These are phyloP conservation scores for Phaeoacremonium minimum DNA, from an alignment of 2,329 filamentous ascomycete genomes.

Conservation along the genomic window DNA sequence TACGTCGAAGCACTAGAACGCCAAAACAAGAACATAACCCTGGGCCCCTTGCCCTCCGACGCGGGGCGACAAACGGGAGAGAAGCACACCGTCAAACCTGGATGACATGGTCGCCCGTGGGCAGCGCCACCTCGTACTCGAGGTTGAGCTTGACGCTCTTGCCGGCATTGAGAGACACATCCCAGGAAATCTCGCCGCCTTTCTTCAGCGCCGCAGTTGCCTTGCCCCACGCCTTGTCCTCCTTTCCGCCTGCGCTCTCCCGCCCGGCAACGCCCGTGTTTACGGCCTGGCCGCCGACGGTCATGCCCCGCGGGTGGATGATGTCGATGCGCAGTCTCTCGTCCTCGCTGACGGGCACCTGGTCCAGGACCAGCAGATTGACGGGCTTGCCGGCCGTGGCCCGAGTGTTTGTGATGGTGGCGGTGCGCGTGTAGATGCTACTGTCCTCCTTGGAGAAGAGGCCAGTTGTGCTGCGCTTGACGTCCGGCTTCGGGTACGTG, in stretches of 20 bases:
- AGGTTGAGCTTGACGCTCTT: slow-evolving; percentile 51
- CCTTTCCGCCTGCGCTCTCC: slow-evolving; percentile 7
- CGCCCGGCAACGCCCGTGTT: slow-evolving; percentile 24
- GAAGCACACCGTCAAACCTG: slow-evolving; percentile 6
- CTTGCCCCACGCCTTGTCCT: slow-evolving; percentile 45
- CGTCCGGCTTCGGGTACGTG: slow-evolving; percentile 50
- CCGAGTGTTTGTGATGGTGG: slow-evolving; percentile 48
- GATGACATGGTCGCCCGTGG: slow-evolving; percentile 39
- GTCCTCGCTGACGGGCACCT: slow-evolving; percentile 59
- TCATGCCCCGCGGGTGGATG: slow-evolving; percentile 41
- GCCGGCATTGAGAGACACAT: slow-evolving; percentile 53
- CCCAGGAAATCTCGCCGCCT: slow-evolving; percentile 54
- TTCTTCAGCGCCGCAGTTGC: slow-evolving; percentile 50
- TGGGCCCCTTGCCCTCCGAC: no score
- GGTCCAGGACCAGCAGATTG: slow-evolving; percentile 50
- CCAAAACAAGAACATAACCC: no score
- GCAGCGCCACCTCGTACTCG: slow-evolving; percentile 58
- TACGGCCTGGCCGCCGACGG: slow-evolving; percentile 29
- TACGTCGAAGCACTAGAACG: no score
- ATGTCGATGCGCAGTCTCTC: slow-evolving; percentile 51
- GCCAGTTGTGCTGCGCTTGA: slow-evolving; percentile 44
- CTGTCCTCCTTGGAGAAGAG: slow-evolving; percentile 51
- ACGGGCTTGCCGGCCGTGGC: slow-evolving; percentile 30
- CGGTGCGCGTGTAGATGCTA: slow-evolving; percentile 41
- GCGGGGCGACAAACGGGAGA: no score